These are phyloP conservation scores for Colletotrichum siamense DNA, from an alignment of 2,329 filamentous ascomycete genomes.

Conservation along the genomic window DNA sequence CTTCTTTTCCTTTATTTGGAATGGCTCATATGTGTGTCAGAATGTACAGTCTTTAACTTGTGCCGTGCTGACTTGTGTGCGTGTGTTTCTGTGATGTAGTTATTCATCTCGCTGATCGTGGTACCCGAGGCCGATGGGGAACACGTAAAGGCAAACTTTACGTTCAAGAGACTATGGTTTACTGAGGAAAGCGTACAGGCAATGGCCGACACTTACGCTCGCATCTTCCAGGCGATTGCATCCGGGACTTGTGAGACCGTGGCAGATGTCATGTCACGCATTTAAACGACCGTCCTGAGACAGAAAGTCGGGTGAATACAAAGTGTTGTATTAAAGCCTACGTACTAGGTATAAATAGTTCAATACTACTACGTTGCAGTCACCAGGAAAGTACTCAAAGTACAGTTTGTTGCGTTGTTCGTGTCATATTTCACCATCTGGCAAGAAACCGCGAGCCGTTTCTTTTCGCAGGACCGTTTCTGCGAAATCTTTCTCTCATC, in stretches of 20 bases:
- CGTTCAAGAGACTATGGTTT: not conserved
- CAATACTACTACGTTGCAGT: not conserved
- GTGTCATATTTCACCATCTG: not conserved
- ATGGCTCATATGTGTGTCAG: fast-evolving
- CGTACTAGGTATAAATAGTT: not conserved
- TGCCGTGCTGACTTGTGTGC: not conserved
- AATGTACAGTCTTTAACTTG: not conserved
- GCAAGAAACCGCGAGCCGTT: not conserved
- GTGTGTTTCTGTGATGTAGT: not conserved
- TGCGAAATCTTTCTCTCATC: not conserved
- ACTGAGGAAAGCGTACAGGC: not conserved
- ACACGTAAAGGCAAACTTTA: not conserved
- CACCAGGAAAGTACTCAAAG: not conserved
- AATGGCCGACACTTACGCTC: not conserved
- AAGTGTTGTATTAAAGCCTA: not conserved
- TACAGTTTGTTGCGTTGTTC: not conserved
- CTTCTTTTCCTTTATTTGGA: not conserved
- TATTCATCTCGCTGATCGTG: not conserved
- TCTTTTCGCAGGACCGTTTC: not conserved
- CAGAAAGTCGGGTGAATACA: not conserved
- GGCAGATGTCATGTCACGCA: not conserved
- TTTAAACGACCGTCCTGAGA: not conserved
- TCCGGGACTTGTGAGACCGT: not conserved
- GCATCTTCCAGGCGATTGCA: not conserved
- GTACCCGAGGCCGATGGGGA: not conserved